A percentile compares a stretch with the other conserved stretches of the same genome.
These are phyloP conservation scores for Ramalina intermedia DNA, from an alignment of 495 filamentous ascomycete genomes.

Conservation along the genomic window DNA sequence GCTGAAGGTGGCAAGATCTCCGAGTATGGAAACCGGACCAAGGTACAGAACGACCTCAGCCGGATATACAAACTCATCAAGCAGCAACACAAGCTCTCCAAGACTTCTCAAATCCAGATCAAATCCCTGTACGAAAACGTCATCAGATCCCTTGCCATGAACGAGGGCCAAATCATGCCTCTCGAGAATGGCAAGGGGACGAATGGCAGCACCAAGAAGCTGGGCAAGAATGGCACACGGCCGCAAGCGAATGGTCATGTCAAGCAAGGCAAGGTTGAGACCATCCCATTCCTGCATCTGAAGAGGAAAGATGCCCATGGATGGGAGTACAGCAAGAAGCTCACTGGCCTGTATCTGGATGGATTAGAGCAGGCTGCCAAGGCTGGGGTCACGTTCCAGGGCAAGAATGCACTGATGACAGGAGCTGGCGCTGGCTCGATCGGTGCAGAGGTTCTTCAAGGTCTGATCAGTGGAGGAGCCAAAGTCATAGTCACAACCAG, in stretches of 20 bases:
- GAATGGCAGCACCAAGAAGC: conserved; percentile 49
- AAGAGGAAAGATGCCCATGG: conserved; percentile 89
- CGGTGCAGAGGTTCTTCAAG: conserved; percentile 94
- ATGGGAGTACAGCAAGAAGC: conserved; percentile 98
- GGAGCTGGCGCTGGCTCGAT: conserved; percentile 97
- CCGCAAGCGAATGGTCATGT: conserved; percentile 31
- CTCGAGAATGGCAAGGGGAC: conserved; percentile 49
- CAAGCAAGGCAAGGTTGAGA: conserved; percentile 83
- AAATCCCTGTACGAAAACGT: conserved; percentile 88
- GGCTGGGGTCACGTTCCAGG: conserved; percentile 76
- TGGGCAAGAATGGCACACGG: conserved; percentile 40
- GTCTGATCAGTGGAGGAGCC: conserved; percentile 89
- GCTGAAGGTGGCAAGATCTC: conserved; percentile 95
- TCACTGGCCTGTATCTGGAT: conserved; percentile 83
- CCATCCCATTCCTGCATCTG: conserved; percentile 93
- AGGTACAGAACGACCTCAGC: conserved; percentile 89
- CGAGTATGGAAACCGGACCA: conserved; percentile 94
- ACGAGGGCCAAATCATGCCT: conserved; percentile 89
- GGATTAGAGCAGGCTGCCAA: conserved; percentile 79
- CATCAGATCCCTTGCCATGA: conserved; percentile 85
- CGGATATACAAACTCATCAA: conserved; percentile 95
- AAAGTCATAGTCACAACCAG: conserved; percentile 93
- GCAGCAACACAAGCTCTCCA: conserved; percentile 91
- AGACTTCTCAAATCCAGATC: conserved; percentile 87
- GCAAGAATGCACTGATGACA: conserved; percentile 96